Evolutionary conservation across 2,329 filamentous ascomycete genomes (phyloP), one percentile per base, ranked within the genome.

Genomic region (Hypoxylon sp.): DNA sequence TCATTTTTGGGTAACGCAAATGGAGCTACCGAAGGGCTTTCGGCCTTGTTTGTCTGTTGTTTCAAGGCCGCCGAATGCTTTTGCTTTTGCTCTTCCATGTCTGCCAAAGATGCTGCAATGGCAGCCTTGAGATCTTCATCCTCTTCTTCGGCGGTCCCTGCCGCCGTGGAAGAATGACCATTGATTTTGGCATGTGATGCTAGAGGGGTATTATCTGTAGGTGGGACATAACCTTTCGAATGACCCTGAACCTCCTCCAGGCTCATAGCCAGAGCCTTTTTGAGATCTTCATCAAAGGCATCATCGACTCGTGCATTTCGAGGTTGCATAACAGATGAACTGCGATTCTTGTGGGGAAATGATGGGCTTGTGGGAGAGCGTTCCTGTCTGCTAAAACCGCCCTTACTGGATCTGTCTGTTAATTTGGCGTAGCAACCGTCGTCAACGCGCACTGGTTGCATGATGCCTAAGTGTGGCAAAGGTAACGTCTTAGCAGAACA

Each of bases 61-160:
- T 96, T 96, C 73, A 98, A 85, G 1, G 89, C 89, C 4, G 91
- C 92, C 1, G 94, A 89, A 77, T 98, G 94, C 71, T 90, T 90
- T 80, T 95, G 91, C 83, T 99, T 98, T 78, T 99, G 95, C 78
- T 97, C 92, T 79, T 99, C 96, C 93, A 98, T 97, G 75, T 99
- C 96, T 23, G 92, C 91, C 63, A 99, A 78, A 4, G 96, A 98
- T 16, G 96, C 94, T 34, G 94, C 95, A 76, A 99, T 98, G 3
- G 96, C 96, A 25, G 95, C 94, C 77, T 96, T 96, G 27, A 99
- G 81, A 74, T 98, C 95, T 0, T 93, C 91, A 75, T 99, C 96
- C 59, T 97, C 94, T 61, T 97, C 94, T 56, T 97, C 93, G 2
- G 87, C 88, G 55, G 80, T 81, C 72, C 82, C 84, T 65, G 78